Evolutionary conservation across 2,329 filamentous ascomycete species (phyloP).

Genomic region (Aspergillus pseudotamarii): DNA sequence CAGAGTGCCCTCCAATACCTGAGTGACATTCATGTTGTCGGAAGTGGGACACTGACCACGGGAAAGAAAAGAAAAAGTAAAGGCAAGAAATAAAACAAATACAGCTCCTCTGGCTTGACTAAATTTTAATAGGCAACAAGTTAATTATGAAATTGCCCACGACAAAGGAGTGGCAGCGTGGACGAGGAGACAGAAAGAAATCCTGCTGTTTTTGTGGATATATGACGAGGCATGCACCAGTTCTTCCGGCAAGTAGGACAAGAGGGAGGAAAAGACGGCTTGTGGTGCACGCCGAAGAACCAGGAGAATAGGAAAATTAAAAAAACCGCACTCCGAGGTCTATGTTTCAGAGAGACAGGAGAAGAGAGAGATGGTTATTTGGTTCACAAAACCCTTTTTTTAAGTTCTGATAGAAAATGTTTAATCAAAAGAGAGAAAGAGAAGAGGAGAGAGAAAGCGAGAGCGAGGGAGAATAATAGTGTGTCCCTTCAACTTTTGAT

Average conservation of each 20-base stretch:
- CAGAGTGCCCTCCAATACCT: conserved; percentile 95
- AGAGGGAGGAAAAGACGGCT: conserved; percentile 31
- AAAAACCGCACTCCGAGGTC: not conserved
- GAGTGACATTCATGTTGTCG: conserved; percentile 89
- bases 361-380: conserved; percentile 8
- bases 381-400: not conserved
- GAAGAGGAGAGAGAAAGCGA: conserved; percentile 19
- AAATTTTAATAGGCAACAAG: conserved; percentile 14
- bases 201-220: conserved; percentile 41
- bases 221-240: conserved; percentile 44
- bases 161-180: conserved; percentile 11
- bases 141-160: conserved; percentile 21
- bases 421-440: conserved; percentile 16
- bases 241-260: conserved; percentile 31
- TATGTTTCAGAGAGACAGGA: conserved; percentile 6
- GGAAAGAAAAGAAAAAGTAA: conserved; percentile 23
- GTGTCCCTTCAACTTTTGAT: conserved; percentile 12
- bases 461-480: conserved; percentile 19
- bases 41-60: conserved; percentile 25
- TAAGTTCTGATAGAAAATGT: conserved; percentile 10
- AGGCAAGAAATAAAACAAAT: conserved; percentile 24
- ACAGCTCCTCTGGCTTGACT: conserved; percentile 22
- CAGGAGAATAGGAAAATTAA: conserved; percentile 7
- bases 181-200: conserved; percentile 18
- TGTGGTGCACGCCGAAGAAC: conserved; percentile 26